Evolutionary conservation across 331 rosid genomes (phyloP).

Genomic region (Telfairia occidentalis): DNA sequence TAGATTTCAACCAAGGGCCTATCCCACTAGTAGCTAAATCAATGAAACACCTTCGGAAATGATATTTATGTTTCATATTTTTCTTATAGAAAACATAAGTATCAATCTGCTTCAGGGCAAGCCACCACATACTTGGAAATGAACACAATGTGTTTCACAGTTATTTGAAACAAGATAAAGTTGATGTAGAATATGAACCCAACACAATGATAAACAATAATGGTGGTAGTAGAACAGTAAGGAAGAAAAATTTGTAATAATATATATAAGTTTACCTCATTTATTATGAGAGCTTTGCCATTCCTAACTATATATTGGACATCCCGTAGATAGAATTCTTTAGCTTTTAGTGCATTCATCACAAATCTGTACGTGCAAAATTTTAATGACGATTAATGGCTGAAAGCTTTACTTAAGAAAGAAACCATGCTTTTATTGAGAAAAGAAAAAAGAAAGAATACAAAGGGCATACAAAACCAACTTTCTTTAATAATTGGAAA

Average conservation of each 20-base stretch:
- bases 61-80: background rate
- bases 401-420: background rate
- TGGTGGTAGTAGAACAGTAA: background rate
- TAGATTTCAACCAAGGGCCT: background rate
- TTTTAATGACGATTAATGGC: slow-evolving; percentile 15
- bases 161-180: background rate
- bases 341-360: slow-evolving; percentile 91
- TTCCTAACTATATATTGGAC: slow-evolving; percentile 89
- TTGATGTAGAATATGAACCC: background rate
- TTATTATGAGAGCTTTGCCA: slow-evolving; percentile 91
- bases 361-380: slow-evolving; percentile 63
- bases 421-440: no score
- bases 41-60: background rate
- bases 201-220: background rate
- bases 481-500: no score
- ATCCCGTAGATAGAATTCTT: slow-evolving; percentile 82
- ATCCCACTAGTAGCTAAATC: background rate
- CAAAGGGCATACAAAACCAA: no score
- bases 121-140: background rate
- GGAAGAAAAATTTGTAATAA: background rate
- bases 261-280: slow-evolving; percentile 48
- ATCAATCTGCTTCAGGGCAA: background rate
- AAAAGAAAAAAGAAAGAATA: no score
- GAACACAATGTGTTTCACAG: background rate
- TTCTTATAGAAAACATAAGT: background rate